Evolutionary conservation across 2,329 filamentous ascomycete species (phyloP), one percentile per base, ranked within the genome.

Genomic region (Colletotrichum shisoi): DNA sequence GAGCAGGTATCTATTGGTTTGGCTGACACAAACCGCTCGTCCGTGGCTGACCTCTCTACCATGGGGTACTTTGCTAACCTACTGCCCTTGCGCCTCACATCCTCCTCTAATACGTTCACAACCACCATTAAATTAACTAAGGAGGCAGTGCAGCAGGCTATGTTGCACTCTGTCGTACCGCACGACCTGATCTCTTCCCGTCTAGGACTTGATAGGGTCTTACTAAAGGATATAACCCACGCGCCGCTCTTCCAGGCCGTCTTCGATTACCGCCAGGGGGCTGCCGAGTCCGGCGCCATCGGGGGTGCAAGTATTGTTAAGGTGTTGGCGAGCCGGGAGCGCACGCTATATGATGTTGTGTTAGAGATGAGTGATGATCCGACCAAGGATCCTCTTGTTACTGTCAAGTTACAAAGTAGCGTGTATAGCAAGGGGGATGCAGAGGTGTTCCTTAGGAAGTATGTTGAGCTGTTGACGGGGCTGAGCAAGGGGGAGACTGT

Each of bases 21-120:
- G 15, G 78, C 78, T 0, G 83, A 86, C 71, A 81, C 80, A 4
- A 81, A 81, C 7, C 79, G 73, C 52, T 79, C 79, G 0, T 78
- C 82, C 1, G 63, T 64, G 17, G 67, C 74, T 0, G 60, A 76
- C 2, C 63, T 73, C 13, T 62, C 70, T 1, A 83, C 72, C 7
- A 71, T 86, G 3, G 85, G 85, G 1, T 72, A 79, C 48, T 81
- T 82, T 44, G 65, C 86, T 1, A 86, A 87, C 66, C 70, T 85
- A 1, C 73, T 87, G 1, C 78, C 84, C 4, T 49, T 86, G 1
- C 75, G 76, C 1, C 79, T 85, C 62, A 70, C 71, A 72, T 19
- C n/a, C 24, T 37, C 24, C 19, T 51, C 39, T 9, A 40, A 53
- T 64, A 70, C 68, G 5, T 76, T 78, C 45, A 57, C 66, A 3